These are phyloP conservation scores for Chimonanthus salicifolius DNA, from an alignment of 164 flowering plant genomes.

Conservation along the genomic window DNA sequence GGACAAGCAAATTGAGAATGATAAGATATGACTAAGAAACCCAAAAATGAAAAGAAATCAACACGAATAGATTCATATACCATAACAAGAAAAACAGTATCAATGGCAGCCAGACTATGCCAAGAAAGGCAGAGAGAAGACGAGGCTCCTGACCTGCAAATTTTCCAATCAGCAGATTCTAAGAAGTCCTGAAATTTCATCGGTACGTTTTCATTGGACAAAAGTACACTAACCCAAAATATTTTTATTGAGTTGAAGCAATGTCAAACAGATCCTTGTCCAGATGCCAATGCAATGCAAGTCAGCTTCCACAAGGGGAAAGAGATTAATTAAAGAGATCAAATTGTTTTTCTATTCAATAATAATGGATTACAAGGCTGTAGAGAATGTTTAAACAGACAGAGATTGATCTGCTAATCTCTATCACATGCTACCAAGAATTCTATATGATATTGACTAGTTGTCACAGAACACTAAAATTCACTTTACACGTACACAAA, in stretches of 20 bases:
- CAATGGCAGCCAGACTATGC: too few species aligned
- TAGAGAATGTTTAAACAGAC: not conserved
- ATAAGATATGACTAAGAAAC: too few species aligned
- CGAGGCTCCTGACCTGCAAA: not conserved
- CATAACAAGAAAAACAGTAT: too few species aligned
- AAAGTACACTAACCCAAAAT: not conserved
- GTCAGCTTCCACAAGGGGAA: not conserved
- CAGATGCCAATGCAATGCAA: constrained; percentile 1
- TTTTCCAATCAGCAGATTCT: too few species aligned
- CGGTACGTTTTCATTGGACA: not conserved
- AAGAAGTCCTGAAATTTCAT: too few species aligned
- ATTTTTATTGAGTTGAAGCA: not conserved
- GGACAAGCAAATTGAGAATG: too few species aligned
- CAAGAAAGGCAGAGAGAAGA: too few species aligned
- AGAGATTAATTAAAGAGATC: not conserved
- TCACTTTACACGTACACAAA: not conserved
- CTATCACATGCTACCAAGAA: constrained; percentile 6
- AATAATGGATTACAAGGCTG: not conserved
- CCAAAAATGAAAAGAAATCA: too few species aligned
- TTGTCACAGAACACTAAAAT: not conserved
- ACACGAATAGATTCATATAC: too few species aligned
- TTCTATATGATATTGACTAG: constrained; percentile 2
- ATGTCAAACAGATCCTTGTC: constrained; percentile 1
- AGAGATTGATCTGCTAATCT: not conserved
- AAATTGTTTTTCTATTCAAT: not conserved